Percentiles rank a stretch among this genome's conserved stretches.
phyloP scores from a whole-genome alignment of 495 filamentous ascomycete genomes.

The Daldinia caldariorum region DNA sequence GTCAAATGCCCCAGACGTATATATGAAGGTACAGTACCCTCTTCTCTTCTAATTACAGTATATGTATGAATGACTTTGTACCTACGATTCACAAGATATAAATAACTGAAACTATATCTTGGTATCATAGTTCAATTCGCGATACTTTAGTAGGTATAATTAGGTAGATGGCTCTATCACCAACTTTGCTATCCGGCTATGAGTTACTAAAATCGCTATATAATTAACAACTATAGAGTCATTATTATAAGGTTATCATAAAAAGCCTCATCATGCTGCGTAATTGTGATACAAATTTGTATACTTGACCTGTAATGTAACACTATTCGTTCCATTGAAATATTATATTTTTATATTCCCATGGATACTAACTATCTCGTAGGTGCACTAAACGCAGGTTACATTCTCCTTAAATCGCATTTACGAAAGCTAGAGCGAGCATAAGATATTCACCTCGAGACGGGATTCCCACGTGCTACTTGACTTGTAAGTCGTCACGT shows the following conservation, averaged over 20 bases:
- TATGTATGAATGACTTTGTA: neutral
- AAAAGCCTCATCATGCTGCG: neutral
- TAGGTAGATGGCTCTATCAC: neutral
- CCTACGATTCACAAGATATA: neutral
- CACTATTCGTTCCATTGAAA: no score
- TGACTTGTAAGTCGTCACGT: neutral
- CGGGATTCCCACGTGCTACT: neutral
- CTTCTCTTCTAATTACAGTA: neutral
- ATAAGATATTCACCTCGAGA: neutral
- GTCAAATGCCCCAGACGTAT: neutral
- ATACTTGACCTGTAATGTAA: no score
- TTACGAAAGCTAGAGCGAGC: neutral
- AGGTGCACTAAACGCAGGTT: neutral
- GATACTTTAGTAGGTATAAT: neutral
- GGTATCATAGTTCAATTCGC: no score
- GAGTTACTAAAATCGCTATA: neutral
- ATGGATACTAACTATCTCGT: no score
- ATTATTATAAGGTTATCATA: neutral
- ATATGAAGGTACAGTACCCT: neutral
- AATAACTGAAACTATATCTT: neutral
- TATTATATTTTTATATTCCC: no score
- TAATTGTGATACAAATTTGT: neutral
- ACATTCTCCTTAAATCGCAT: no score
- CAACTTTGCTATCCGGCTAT: neutral
- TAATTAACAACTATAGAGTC: neutral